Base-by-base conservation (phyloP, 2,329 filamentous ascomycete genomes). In the Corynespora cassiicola region DNA sequence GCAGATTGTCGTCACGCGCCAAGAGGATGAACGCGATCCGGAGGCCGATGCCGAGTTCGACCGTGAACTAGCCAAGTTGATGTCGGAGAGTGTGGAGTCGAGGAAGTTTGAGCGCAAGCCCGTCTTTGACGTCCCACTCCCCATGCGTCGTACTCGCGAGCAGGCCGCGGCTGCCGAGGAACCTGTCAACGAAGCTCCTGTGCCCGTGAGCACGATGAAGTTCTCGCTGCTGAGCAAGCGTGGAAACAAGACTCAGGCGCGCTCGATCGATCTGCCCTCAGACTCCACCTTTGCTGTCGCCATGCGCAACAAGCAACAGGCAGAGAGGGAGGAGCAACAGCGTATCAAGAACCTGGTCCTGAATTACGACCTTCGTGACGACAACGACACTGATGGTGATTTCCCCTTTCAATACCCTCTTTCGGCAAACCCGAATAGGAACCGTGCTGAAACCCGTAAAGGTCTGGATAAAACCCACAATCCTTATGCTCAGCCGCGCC, bases 31-130 rank as follows among this genome's bases (percentile, higher is more conserved):
- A 56, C 80, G 91, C 39, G 91, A 99, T 52, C 91, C 92, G 0
- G 91, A 96, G 71, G 90, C 87, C 25, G 94, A 99, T 61, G 94
- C 92, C 6, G 94, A 99, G 26, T 99, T 99, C 65, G 95, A 99
- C 63, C 88, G 92, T 56, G 94, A 97, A 70, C 94, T 96, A 67
- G 91, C 94, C 23, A 96, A 95, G 70, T 88, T 99, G 82, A 97
- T 99, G 92, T 82, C 91, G 33, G 94, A 99, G 69, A 96, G 92
- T 72, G 75, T 96, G 58, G 94, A 99, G 54, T 95, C 92, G 4
- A 84, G 94, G 56, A 96, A 96, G 59, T 95, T 96, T 54, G 94
- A 99, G 62, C 88, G 94, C 47, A 96, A 96, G 71, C 84, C 88
- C 18, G 80, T 94, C 34, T 96, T 99, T 61, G 95, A 99, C 65